Evolutionary conservation across 306 rosid genomes (phyloP).

Genomic region (Sesbania bispinosa): DNA sequence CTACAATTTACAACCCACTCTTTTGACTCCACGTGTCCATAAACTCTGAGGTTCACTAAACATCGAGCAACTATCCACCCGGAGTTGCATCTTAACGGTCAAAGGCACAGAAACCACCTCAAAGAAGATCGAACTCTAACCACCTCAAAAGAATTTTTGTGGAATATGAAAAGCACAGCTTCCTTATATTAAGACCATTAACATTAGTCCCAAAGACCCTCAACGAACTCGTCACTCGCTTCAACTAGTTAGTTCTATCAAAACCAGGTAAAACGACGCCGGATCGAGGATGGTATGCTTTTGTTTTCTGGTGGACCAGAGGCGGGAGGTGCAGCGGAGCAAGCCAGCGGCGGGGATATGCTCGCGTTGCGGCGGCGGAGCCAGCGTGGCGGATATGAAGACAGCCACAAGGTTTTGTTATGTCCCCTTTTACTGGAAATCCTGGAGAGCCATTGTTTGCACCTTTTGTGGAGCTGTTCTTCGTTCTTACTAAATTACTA

Average conservation of each 20-base stretch:
- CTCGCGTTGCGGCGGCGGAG: conserved; percentile 73
- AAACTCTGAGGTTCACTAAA: neutral
- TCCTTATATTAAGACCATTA: too few relatives aligned
- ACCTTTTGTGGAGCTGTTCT: conserved; percentile 60
- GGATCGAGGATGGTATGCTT: conserved; percentile 48
- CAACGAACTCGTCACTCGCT: neutral
- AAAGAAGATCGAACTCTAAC: neutral
- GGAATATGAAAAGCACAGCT: too few relatives aligned
- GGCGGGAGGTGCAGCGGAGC: conserved; percentile 47
- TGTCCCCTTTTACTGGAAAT: conserved; percentile 73
- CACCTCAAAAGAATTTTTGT: neutral
- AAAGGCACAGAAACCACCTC: neutral
- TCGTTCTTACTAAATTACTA: conserved; percentile 28
- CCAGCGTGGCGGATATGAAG: conserved; percentile 74
- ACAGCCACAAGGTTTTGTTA: conserved; percentile 66
- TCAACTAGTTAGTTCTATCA: too few relatives aligned
- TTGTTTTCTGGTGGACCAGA: conserved; percentile 73
- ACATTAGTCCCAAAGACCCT: neutral
- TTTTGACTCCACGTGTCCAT: neutral
- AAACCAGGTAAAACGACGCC: too few relatives aligned
- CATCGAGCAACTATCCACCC: neutral
- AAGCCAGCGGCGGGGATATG: conserved; percentile 78
- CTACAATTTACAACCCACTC: neutral
- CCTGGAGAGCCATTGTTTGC: conserved; percentile 62
- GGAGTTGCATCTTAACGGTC: neutral